These are phyloP conservation scores for Prunus yedoensis DNA, from an alignment of 331 rosid genomes.

Conservation along the genomic window DNA sequence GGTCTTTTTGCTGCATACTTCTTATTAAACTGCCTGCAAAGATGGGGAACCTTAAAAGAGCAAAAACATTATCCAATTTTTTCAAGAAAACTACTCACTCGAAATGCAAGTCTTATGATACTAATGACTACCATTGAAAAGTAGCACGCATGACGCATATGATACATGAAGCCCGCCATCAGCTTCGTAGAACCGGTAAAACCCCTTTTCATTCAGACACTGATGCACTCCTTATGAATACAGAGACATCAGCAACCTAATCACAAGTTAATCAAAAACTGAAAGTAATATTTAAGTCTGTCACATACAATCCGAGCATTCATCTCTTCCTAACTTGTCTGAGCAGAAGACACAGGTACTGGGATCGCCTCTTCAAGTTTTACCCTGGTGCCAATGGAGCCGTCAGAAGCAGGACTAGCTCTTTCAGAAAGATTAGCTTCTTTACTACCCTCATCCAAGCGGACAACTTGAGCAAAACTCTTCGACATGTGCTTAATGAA, in stretches of 20 bases:
- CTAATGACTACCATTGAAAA: slow-evolving; percentile 24
- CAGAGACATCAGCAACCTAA: slow-evolving; percentile 42
- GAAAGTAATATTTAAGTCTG: slow-evolving; percentile 25
- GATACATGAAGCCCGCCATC: slow-evolving; percentile 40
- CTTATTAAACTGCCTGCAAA: slow-evolving; percentile 41
- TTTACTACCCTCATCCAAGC: slow-evolving; percentile 60
- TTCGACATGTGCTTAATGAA: slow-evolving; percentile 77
- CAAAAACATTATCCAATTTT: slow-evolving; percentile 24
- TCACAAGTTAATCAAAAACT: slow-evolving; percentile 26
- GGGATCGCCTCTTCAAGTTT: slow-evolving; percentile 56
- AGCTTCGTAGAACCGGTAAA: slow-evolving; percentile 23
- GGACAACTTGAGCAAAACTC: slow-evolving; percentile 78
- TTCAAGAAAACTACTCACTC: slow-evolving; percentile 33
- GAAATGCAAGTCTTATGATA: slow-evolving; percentile 23
- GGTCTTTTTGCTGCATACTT: slow-evolving; percentile 25
- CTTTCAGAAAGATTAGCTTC: slow-evolving; percentile 41
- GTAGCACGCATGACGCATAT: slow-evolving; percentile 35
- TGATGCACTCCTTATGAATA: slow-evolving; percentile 31
- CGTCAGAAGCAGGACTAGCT: slow-evolving; percentile 45
- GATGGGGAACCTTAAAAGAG: slow-evolving; percentile 34
- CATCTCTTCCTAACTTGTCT: slow-evolving; percentile 44
- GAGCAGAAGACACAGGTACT: slow-evolving; percentile 52
- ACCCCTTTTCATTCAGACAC: slow-evolving; percentile 26
- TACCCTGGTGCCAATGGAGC: slow-evolving; percentile 36
- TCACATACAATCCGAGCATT: slow-evolving; percentile 23